Base-by-base conservation (phyloP, 169 alveolate species). In the Plasmodium fragile region DNA sequence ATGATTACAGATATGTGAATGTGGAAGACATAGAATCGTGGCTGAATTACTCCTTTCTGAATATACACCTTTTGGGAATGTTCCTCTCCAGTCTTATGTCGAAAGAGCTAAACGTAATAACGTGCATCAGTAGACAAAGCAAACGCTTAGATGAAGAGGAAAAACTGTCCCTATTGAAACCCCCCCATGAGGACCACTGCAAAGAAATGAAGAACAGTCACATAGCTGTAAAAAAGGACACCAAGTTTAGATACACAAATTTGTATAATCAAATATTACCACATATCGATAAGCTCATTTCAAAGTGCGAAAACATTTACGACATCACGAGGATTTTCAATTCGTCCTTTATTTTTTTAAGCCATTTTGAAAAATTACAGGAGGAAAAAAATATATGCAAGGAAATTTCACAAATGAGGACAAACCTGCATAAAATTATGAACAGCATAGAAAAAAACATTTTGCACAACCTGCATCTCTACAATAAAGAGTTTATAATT, bases 311-410 rank as follows among this genome's bases (percentile, higher is more conserved):
- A 34, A 91, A 91, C 36, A 30, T 81, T 32, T 91, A 80, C 73
- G 94, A 91, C 52, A 91, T 91, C 39, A 71, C 83, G 52, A 59
- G 92, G 73, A 91, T 91, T 91, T 91, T 80, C 82, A 91, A 91
- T 45, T 30, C 94, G 10, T 45, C 94, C 3, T 91, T 91, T 43
- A 91, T 91, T 16, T 25, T 91, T 41, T 39, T 91, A 69, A 79
- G 18, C 25, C 43, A 65, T 91, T 39, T 91, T 65, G 83, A 81
- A 91, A 91, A 91, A 45, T 16, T 80, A 45, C 69, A 43, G 53
- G 28, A 10, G 8, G 94, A 81, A 34, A 25, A 91, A 18, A 81
- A 41, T 30, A 30, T 49, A 18, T 28, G 82, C 43, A 18, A 52
- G 4, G 82, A 91, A 65, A 36, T 55, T 36, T 22, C 70, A 77